A percentile compares a stretch with the other conserved stretches of the same genome.
Conservation (phyloP, 2,329 filamentous ascomycete genomes). For the Bipolaris zeicola region DNA sequence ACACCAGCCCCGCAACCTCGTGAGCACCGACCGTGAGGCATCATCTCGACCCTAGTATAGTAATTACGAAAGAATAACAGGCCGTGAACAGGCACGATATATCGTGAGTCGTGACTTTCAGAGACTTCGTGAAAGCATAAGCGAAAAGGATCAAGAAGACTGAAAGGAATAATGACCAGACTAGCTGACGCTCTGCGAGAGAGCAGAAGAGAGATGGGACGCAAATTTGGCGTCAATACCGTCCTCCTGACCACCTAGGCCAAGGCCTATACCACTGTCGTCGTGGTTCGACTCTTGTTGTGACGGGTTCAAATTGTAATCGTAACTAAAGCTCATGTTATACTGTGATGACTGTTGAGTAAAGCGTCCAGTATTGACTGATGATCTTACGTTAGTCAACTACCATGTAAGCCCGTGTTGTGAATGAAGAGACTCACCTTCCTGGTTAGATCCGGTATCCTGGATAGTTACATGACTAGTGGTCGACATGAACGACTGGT, state of each 20-base stretch:
- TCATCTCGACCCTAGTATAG: slow-evolving; percentile 6
- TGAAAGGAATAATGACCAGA: slow-evolving; percentile 9
- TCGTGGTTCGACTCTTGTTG: slow-evolving; percentile 43
- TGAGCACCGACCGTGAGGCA: slow-evolving; percentile 4
- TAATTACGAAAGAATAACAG: slow-evolving; percentile 14
- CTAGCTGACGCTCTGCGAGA: slow-evolving; percentile 31
- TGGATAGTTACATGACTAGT: slow-evolving; percentile 33
- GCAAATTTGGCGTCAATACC: slow-evolving; percentile 44
- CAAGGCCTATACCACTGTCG: slow-evolving; percentile 45
- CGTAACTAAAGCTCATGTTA: slow-evolving; percentile 44
- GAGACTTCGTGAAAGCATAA: slow-evolving; percentile 11
- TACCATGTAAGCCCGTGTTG: slow-evolving; percentile 18
- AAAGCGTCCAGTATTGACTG: slow-evolving; percentile 44
- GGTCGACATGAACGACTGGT: slow-evolving; percentile 41
- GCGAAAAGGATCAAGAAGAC: slow-evolving; percentile 10
- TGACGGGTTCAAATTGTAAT: slow-evolving; percentile 38
- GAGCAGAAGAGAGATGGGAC: slow-evolving; percentile 29
- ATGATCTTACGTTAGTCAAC: slow-evolving; percentile 45
- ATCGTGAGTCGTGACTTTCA: slow-evolving; percentile 17
- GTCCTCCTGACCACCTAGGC: slow-evolving; percentile 43
- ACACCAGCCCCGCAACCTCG: neutral
- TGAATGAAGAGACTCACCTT: slow-evolving; percentile 36
- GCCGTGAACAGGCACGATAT: slow-evolving; percentile 11
- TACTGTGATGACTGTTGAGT: slow-evolving; percentile 36
- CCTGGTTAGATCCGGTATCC: slow-evolving; percentile 28